These are phyloP conservation scores for Nitzschia sp. DNA, from an alignment of 108 stramenopile species.

Conservation along the genomic window DNA sequence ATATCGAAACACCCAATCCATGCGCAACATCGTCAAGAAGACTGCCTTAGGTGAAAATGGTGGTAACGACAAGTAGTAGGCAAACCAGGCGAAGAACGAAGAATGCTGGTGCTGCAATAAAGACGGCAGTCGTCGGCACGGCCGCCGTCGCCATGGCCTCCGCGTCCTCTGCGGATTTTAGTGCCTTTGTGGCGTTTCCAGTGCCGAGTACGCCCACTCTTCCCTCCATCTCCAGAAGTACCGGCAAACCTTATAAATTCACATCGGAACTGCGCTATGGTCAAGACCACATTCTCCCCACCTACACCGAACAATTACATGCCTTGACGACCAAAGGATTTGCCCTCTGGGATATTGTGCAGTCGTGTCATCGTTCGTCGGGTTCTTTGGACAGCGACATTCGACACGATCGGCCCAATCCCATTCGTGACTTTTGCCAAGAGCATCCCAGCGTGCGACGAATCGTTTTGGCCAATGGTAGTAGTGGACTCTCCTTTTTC, in stretches of 20 bases:
- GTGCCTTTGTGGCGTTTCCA: no score
- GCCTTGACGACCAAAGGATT: conserved; percentile 58
- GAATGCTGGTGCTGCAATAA: not conserved
- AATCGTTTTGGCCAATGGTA: conserved; percentile 80
- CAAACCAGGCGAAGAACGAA: not conserved
- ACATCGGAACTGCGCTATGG: conserved; percentile 51
- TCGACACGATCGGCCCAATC: conserved; percentile 54
- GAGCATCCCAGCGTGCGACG: conserved; percentile 47
- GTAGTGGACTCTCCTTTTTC: conserved; percentile 53
- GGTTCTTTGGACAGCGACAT: conserved; percentile 62
- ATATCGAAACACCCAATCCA: not conserved
- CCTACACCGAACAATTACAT: conserved; percentile 64
- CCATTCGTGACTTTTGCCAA: conserved; percentile 63
- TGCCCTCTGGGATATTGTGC: conserved; percentile 83
- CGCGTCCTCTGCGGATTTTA: not conserved
- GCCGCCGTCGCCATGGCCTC: not conserved
- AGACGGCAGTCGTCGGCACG: not conserved
- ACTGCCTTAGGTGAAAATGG: no score
- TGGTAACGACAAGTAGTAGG: no score
- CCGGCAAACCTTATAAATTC: conserved; percentile 60
- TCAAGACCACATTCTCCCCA: conserved; percentile 40
- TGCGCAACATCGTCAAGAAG: no score
- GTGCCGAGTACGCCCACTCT: no score
- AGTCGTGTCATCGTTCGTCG: conserved; percentile 56
- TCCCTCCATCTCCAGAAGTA: no score